Base-by-base conservation (phyloP, 2,329 filamentous ascomycete genomes). In the Geoglossum cookeanum region DNA sequence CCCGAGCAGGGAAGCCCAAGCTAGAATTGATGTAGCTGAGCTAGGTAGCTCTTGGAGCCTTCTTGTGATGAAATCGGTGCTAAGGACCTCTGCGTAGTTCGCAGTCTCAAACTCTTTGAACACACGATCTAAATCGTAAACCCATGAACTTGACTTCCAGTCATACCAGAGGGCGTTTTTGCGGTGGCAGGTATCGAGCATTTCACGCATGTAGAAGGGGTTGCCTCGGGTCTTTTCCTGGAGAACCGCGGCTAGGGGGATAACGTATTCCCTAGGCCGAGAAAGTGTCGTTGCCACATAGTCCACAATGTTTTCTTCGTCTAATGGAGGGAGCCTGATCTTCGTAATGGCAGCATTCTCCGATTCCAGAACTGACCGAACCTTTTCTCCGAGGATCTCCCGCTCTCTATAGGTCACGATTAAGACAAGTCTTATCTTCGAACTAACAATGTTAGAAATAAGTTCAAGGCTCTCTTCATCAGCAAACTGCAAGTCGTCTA, bases 81-180 rank as follows among this genome's bases (percentile, higher is more conserved):
- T 85, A 11, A 94, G 77, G 8, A 86, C 83, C 59, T 89, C 82
- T 57, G 87, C 86, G 64, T 89, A 84, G 58, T 83, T 80, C 54
- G 88, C 83, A 48, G 83, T 81, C 63, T 85, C 79, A 64, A 96
- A 94, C 61, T 94, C 83, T 52, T 84, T 81, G 65, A 95, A 95
- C 1, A 96, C 80, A 61, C 79, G 81, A 68, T 96, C 89, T 9
- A 96, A 72, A 65, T 94, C 85, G 66, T 84, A 96, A 49, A 84
- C 77, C 91, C 91, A 97, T 51, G 78, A 77, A 52, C 82, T 86
- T 61, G 84, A 80, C 63, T 81, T 82, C 75, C 92, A 95, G 60
- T 89, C 88, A 68, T 94, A 96, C 79, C 83, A 94, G 55, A 96
- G 85, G 67, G 87, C 94, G 62, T 84, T 84, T 65, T 87, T 92